Evolutionary conservation across 257 asterid genomes (phyloP).

Genomic region (Rhazya stricta): DNA sequence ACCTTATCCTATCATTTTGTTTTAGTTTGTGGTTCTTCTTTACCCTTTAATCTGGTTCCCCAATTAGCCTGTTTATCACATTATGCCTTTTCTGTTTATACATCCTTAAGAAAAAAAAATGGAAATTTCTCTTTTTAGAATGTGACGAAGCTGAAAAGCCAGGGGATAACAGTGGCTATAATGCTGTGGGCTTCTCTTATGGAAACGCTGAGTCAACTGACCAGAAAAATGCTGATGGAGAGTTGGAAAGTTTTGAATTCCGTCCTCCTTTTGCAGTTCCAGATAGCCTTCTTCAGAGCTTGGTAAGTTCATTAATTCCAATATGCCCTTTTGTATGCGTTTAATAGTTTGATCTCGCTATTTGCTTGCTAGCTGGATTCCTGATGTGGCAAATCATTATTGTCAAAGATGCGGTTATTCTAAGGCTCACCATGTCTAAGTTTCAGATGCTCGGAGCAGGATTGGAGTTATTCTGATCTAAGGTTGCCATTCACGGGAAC

Average conservation of each 20-base stretch:
- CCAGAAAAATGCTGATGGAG: constrained; percentile 42
- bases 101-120: constrained; percentile 5
- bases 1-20: constrained; percentile 9
- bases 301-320: constrained; percentile 58
- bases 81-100: neutral
- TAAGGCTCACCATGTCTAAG: constrained; percentile 80
- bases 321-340: constrained; percentile 12
- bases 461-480: constrained; percentile 67
- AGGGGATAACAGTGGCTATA: constrained; percentile 34
- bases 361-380: constrained; percentile 38
- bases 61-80: neutral
- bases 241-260: constrained; percentile 47
- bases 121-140: constrained; percentile 32
- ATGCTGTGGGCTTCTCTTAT: constrained; percentile 64
- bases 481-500: constrained; percentile 86
- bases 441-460: constrained; percentile 98
- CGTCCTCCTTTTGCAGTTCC: constrained; percentile 72
- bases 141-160: constrained; percentile 47
- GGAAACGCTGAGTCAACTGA: constrained; percentile 46
- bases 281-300: constrained; percentile 47
- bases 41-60: neutral
- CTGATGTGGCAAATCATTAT: constrained; percentile 48
- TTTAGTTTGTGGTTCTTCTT: neutral
- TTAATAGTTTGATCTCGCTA: constrained; percentile 20
- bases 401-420: constrained; percentile 46